These are phyloP conservation scores for Magnaporthiopsis rhizophila DNA, from an alignment of 2,329 filamentous ascomycete genomes.

Conservation along the genomic window DNA sequence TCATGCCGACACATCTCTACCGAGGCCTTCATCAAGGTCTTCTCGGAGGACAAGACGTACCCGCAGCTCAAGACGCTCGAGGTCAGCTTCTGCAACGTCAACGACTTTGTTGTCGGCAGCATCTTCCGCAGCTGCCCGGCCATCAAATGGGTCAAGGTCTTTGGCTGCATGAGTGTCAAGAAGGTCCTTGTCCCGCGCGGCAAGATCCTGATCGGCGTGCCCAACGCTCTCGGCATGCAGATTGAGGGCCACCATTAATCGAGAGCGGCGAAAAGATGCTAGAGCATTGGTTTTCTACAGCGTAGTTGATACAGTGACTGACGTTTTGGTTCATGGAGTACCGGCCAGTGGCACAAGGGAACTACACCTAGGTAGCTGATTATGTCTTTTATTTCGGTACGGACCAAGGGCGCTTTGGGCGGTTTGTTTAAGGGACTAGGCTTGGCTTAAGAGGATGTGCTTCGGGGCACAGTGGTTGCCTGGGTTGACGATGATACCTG, in stretches of 20 bases:
- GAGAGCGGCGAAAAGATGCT: not conserved
- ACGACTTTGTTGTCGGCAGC: slow-evolving; percentile 53
- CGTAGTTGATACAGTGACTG: not conserved
- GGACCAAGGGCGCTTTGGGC: too few species aligned
- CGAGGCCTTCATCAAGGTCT: slow-evolving; percentile 66
- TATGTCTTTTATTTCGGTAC: too few species aligned
- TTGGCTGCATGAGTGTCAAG: slow-evolving; percentile 57
- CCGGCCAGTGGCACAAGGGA: not conserved
- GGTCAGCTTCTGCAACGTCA: slow-evolving; percentile 65
- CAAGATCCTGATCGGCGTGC: slow-evolving; percentile 48
- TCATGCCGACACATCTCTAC: slow-evolving; percentile 75
- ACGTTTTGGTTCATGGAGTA: not conserved
- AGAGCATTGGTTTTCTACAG: not conserved
- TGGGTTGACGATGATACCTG: too few species aligned
- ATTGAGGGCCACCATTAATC: slow-evolving; percentile 35
- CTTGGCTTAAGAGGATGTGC: too few species aligned
- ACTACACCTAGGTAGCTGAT: too few species aligned
- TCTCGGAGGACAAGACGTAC: slow-evolving; percentile 53
- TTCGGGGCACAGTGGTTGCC: too few species aligned
- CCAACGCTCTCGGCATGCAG: slow-evolving; percentile 53
- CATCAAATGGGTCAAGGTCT: slow-evolving; percentile 51
- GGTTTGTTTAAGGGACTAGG: too few species aligned
- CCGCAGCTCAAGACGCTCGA: slow-evolving; percentile 64
- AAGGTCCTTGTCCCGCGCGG: slow-evolving; percentile 45
- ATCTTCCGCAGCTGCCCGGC: slow-evolving; percentile 59